These are phyloP conservation scores for Thelonectria blattea DNA, from an alignment of 2,329 filamentous ascomycete species.

Conservation along the genomic window DNA sequence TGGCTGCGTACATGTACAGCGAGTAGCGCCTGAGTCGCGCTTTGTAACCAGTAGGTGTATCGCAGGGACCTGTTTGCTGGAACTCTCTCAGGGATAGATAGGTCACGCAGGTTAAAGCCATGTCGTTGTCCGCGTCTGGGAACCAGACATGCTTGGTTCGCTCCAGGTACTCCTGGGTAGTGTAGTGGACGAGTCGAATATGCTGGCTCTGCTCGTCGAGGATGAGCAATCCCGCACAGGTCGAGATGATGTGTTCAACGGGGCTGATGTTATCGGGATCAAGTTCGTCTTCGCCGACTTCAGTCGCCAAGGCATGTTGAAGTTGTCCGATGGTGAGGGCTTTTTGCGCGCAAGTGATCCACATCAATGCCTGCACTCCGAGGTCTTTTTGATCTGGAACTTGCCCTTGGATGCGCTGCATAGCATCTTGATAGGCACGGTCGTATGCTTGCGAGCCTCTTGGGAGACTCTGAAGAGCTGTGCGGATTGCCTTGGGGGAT, in stretches of 20 bases:
- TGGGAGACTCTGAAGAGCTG: background rate
- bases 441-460: background rate
- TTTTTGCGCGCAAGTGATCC: conserved; percentile 46
- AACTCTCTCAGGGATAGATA: too few species aligned
- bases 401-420: conserved; percentile 42
- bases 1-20: too few species aligned
- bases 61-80: too few species aligned
- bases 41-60: too few species aligned
- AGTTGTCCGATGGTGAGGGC: conserved; percentile 44
- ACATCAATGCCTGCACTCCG: conserved; percentile 46
- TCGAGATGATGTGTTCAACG: conserved; percentile 41
- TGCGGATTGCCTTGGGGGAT: background rate
- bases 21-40: too few species aligned
- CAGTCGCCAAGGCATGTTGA: conserved; percentile 48
- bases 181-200: conserved; percentile 51
- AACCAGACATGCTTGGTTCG: conserved; percentile 36
- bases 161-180: conserved; percentile 51
- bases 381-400: conserved; percentile 36
- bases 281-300: conserved; percentile 34
- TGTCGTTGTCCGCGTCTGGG: conserved; percentile 13
- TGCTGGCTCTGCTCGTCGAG: conserved; percentile 45
- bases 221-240: conserved; percentile 49
- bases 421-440: background rate
- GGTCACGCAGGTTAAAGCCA: too few species aligned
- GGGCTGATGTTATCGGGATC: conserved; percentile 40